A percentile compares a stretch with the other conserved stretches of the same genome.
These are phyloP conservation scores for Anastatica hierochuntica DNA, from an alignment of 345 rosid genomes.

Conservation along the genomic window DNA sequence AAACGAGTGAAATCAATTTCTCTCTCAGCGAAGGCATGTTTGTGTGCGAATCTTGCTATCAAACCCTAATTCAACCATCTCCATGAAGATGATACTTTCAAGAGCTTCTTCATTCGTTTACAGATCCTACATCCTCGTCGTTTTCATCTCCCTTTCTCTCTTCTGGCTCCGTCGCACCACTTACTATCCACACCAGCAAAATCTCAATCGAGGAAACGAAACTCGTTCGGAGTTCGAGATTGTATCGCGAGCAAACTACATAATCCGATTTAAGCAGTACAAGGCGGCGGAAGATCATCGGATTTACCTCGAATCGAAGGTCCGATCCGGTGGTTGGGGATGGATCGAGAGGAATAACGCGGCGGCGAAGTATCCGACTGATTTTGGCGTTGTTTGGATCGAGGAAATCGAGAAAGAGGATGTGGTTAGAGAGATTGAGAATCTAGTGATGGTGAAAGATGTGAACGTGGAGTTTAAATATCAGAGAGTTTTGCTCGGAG, in stretches of 20 bases:
- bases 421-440: constrained; percentile 50
- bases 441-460: constrained; percentile 60
- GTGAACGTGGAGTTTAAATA: constrained; percentile 62
- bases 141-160: constrained; percentile 22
- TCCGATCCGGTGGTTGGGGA: constrained; percentile 60
- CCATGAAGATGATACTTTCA: constrained; percentile 11
- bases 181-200: constrained; percentile 14
- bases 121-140: constrained; percentile 13
- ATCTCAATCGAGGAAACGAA: constrained; percentile 18
- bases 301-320: constrained; percentile 41
- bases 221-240: constrained; percentile 8
- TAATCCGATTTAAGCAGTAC: constrained; percentile 75
- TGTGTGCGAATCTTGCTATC: constrained; percentile 9
- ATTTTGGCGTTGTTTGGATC: constrained; percentile 64
- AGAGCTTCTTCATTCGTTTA: constrained; percentile 8
- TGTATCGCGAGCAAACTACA: constrained; percentile 38
- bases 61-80: constrained; percentile 7
- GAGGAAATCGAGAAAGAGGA: constrained; percentile 38
- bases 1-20: constrained; percentile 6
- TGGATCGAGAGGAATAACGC: constrained; percentile 83
- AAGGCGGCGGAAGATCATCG: constrained; percentile 43
- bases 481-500: constrained; percentile 54
- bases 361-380: constrained; percentile 68
- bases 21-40: constrained; percentile 2
- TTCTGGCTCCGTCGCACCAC: constrained; percentile 30